Base-by-base conservation (phyloP, 495 filamentous ascomycete species). In the Penicillium nucicola region DNA sequence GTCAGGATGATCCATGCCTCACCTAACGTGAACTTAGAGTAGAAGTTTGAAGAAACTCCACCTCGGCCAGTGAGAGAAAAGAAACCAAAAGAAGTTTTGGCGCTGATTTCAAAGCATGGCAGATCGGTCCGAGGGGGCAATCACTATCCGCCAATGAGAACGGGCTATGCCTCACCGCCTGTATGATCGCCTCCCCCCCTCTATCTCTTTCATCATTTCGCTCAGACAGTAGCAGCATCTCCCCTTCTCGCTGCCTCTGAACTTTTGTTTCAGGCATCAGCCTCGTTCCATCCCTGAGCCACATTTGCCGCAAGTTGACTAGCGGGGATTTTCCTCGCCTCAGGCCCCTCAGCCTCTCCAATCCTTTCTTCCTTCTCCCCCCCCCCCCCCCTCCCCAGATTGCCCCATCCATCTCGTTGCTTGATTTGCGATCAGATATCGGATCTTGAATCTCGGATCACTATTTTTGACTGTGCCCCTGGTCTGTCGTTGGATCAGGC, bases 31-130 rank as follows among this genome's bases (percentile, higher is more conserved):
- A n/a, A n/a, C n/a, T n/a, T n/a, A 40, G 17, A 23, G 17, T 18
- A 40, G 25, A 28, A 28, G 25, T 8, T 28, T 28, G 18, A 40
- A 22, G 17, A 22, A 15, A 18, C 40, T 30, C 23, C 23, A 30
- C 25, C n/a, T 9, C 18, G 19, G 17, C 37, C 7, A 20, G 20
- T 20, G 25, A 42, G 13, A 47, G 36, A 46, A 46, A 19, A 31
- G 46, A 34, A 51, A 34, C 25, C 32, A 43, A 50, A 18, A 25
- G 42, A 17, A 20, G 14, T 33, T 39, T 18, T 22, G 11, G n/a
- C 20, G 38, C 10, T 53, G 51, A 41, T 48, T 45, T 48, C 45
- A 48, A 53, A 46, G 51, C 44, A 43, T 28, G 25, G 39, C 38
- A 35, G 44, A 15, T 30, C 42, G 14, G 43, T 23, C 42, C 42